Evolutionary conservation across 306 rosid genomes (phyloP).

Genomic region (Castanea crenata): DNA sequence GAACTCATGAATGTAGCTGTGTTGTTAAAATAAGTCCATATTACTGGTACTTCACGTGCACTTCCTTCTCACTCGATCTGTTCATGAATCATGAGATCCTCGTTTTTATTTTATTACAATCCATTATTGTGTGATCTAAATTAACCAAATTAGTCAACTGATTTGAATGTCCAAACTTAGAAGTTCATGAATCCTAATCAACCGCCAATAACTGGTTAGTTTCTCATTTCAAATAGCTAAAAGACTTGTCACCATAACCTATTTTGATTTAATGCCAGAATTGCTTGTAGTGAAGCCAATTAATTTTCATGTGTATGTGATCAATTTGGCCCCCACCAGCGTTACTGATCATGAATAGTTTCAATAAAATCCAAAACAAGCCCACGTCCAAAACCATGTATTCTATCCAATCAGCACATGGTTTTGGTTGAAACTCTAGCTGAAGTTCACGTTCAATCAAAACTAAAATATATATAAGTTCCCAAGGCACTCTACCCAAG

Average conservation of each 20-base stretch:
- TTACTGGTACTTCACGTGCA: slow-evolving; percentile 6
- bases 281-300: neutral
- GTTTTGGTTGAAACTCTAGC: slow-evolving; percentile 15
- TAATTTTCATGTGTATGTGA: neutral
- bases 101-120: too few relatives aligned
- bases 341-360: neutral
- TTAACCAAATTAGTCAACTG: too few relatives aligned
- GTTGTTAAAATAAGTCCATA: neutral
- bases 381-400: slow-evolving; percentile 25
- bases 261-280: neutral
- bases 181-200: too few relatives aligned
- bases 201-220: too few relatives aligned
- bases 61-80: neutral
- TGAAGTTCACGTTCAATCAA: neutral
- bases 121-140: too few relatives aligned
- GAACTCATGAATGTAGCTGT: neutral
- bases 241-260: too few relatives aligned
- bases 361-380: slow-evolving; percentile 26
- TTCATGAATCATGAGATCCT: too few relatives aligned
- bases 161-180: too few relatives aligned
- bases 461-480: neutral
- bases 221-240: too few relatives aligned
- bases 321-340: slow-evolving; percentile 15
- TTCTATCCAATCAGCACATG: slow-evolving; percentile 29
- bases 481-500: neutral